These are phyloP conservation scores for Cryptosporidium bovis DNA, from an alignment of 169 alveolate species.

Conservation along the genomic window DNA sequence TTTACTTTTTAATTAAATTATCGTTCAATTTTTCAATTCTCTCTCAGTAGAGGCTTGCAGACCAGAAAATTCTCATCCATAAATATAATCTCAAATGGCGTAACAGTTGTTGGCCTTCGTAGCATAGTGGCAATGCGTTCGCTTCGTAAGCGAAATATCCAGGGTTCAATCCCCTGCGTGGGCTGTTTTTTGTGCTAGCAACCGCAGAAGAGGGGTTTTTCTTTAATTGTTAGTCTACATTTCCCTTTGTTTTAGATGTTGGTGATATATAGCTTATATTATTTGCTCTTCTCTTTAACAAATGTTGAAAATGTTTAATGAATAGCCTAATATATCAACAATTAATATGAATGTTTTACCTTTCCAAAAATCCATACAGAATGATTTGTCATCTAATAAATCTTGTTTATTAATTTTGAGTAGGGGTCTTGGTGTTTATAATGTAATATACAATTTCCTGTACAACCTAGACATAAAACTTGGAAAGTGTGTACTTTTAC, in stretches of 20 bases:
- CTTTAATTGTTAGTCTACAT: neutral
- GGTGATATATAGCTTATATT: neutral
- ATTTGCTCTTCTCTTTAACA: neutral
- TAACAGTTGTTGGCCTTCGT: slow-evolving; percentile 84
- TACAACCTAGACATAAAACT: neutral
- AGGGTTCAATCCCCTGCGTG: slow-evolving; percentile 93
- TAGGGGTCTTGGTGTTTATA: slow-evolving; percentile 43
- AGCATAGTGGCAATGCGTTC: slow-evolving; percentile 92
- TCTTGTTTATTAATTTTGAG: slow-evolving; percentile 48
- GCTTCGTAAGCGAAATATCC: slow-evolving; percentile 92
- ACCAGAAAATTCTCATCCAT: too few relatives aligned
- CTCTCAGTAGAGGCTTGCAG: too few relatives aligned
- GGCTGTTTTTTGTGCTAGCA: slow-evolving; percentile 77
- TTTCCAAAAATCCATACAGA: slow-evolving; percentile 44
- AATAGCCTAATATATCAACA: neutral
- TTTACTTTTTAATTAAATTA: too few relatives aligned
- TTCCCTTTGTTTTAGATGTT: neutral
- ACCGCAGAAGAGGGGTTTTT: neutral
- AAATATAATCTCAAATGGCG: too few relatives aligned
- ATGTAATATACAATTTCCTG: slow-evolving; percentile 28
- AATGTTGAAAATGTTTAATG: neutral
- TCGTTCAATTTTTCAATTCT: too few relatives aligned
- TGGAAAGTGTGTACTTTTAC: slow-evolving; percentile 17
- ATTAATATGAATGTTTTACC: slow-evolving; percentile 22
- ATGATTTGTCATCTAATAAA: slow-evolving; percentile 16